Evolutionary conservation across 352 stramenopile species (phyloP).

Genomic region (Globisporangium cystogenes): DNA sequence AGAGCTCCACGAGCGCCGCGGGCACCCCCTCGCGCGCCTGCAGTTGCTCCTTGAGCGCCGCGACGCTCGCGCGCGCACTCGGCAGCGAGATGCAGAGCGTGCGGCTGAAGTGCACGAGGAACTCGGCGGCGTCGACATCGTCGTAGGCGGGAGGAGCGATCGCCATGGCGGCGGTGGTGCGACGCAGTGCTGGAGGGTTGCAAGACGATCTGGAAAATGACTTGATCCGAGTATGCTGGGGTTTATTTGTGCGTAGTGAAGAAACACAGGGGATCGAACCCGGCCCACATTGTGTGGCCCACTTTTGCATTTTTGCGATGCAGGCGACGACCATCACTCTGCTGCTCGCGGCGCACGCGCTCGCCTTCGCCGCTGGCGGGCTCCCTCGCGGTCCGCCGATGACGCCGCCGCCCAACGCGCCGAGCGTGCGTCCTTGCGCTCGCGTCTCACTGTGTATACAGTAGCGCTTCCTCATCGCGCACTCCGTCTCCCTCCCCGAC

Average conservation of each 20-base stretch:
- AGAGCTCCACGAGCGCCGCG: slow-evolving; percentile 43
- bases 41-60: slow-evolving; percentile 32
- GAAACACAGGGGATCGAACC: too few species aligned
- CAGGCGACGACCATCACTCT: background rate
- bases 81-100: slow-evolving; percentile 70
- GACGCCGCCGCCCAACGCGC: too few species aligned
- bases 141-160: too few species aligned
- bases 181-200: background rate
- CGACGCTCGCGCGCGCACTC: slow-evolving; percentile 24
- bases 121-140: slow-evolving; percentile 36
- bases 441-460: background rate
- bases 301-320: background rate
- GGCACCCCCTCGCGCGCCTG: slow-evolving; percentile 43
- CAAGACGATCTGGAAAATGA: too few species aligned
- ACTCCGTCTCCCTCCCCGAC: too few species aligned
- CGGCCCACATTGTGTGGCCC: too few species aligned
- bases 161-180: slow-evolving; percentile 20
- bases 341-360: background rate
- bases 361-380: too few species aligned
- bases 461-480: background rate
- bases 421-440: background rate
- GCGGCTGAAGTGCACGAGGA: slow-evolving; percentile 79
- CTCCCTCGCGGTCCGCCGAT: too few species aligned
- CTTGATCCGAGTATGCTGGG: background rate
- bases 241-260: too few species aligned